Evolutionary conservation across 108 stramenopile species (phyloP), one percentile per base, ranked within the genome.

Genomic region (Cyclotella kingstonii): DNA sequence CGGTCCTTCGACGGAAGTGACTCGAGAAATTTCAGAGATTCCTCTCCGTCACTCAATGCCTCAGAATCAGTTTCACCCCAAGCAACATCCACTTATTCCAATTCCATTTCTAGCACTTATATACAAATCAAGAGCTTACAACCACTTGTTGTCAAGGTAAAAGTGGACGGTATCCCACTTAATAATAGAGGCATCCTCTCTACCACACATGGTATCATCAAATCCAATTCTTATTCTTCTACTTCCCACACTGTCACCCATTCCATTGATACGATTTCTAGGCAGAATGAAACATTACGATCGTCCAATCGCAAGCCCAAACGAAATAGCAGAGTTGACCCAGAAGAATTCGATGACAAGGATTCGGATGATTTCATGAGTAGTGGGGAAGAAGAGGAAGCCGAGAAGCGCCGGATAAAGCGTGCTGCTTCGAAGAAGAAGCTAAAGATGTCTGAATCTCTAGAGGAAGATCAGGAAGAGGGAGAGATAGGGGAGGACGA

Each of bases 351-450:
- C 39, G 74, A 69, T 12, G 77, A 71, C n/a, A 83, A 82, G 1
- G 84, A 84, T 51, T 66, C 73, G 38, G 86, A 84, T 17, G 86
- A 83, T 45, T 60, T 77, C 15, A 66, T 82, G 64, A 72, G 67
- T 0, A 80, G 66, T 34, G 60, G 67, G 26, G 75, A 76, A 29
- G 76, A 77, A 44, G 71, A 45, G 49, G 54, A 4, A 60, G 42
- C 66, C 28, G 76, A 72, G 25, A 60, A 60, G 57, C 51, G 66
- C 11, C 21, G 66, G 40, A 29, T 59, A 53, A 77, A 66, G 42
- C 63, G 56, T 14, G 66, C 49, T 40, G 58, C 40, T 18, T 33
- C 53, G 12, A 73, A 45, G 52, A 77, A 77, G 53, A 69, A 63
- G 11, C n/a, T 22, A 52, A 61, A 74, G 40, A 68, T 54, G 49